A percentile compares a stretch with the other conserved stretches of the same genome.
Evolutionary conservation across 352 stramenopile species (phyloP).

Genomic region (Globisporangium nagaii): DNA sequence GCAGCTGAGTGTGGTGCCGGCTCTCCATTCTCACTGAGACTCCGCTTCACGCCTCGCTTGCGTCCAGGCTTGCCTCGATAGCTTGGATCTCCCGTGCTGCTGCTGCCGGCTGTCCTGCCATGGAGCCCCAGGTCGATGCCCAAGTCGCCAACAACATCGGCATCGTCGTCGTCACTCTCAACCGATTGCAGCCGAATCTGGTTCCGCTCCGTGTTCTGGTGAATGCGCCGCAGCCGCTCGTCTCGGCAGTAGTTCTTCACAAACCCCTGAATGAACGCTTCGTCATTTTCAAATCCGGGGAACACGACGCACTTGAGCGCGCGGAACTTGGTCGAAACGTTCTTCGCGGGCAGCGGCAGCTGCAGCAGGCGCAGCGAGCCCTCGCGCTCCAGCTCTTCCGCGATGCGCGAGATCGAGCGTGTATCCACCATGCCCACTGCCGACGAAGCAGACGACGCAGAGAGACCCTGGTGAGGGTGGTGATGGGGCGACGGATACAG

Average conservation of each 20-base stretch:
- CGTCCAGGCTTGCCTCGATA: not conserved
- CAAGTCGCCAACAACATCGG: not conserved
- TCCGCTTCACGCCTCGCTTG: not conserved
- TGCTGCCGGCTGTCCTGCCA: not conserved
- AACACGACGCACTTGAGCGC: slow-evolving; percentile 64
- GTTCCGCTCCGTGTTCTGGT: slow-evolving; percentile 50
- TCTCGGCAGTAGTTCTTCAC: slow-evolving; percentile 76
- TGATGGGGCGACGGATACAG: not conserved
- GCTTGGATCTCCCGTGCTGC: not conserved
- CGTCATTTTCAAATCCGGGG: slow-evolving; percentile 59
- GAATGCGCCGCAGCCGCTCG: slow-evolving; percentile 63
- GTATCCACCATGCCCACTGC: slow-evolving; percentile 63
- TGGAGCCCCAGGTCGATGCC: not conserved
- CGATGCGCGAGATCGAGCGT: slow-evolving; percentile 66
- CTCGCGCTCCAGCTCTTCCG: slow-evolving; percentile 48
- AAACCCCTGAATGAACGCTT: slow-evolving; percentile 63
- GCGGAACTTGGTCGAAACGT: slow-evolving; percentile 79
- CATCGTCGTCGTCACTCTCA: slow-evolving; percentile 35
- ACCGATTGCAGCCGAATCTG: slow-evolving; percentile 42
- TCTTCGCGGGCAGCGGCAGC: slow-evolving; percentile 57
- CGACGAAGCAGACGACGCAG: slow-evolving; percentile 2
- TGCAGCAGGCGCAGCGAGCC: slow-evolving; percentile 50
- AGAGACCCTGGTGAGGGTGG: not conserved
- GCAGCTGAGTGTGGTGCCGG: not conserved
- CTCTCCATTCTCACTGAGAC: not conserved